A percentile compares a stretch with the other conserved stretches of the same genome.
phyloP scores from a whole-genome alignment of 805 yeast species.

The Vanderwaltozyma yarrowii region DNA sequence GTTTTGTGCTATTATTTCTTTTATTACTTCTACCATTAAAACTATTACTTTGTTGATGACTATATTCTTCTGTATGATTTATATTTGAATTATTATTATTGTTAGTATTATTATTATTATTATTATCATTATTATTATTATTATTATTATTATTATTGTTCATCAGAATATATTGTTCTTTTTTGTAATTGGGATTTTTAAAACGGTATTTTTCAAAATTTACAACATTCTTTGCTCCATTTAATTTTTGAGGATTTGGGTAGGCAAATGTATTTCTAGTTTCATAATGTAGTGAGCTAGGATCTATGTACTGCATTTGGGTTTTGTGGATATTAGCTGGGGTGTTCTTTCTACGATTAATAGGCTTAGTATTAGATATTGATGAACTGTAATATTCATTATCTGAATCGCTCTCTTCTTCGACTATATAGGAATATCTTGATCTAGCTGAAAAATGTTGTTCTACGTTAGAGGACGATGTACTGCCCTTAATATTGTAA shows the following conservation, averaged over 20 bases:
- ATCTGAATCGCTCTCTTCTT: constrained; percentile 19
- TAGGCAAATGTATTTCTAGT: background rate
- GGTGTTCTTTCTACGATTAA: too few species aligned
- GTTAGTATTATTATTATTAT: too few species aligned
- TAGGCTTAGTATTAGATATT: too few species aligned
- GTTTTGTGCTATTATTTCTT: background rate
- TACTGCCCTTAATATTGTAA: constrained; percentile 8
- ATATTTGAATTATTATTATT: too few species aligned
- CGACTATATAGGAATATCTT: constrained; percentile 27
- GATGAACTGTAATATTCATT: background rate
- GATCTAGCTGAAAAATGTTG: constrained; percentile 20
- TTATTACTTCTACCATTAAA: background rate
- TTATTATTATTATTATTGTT: too few species aligned
- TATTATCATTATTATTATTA: too few species aligned
- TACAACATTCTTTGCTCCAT: constrained; percentile 2
- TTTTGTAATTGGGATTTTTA: constrained; percentile 4
- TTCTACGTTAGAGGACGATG: constrained; percentile 17
- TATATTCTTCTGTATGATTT: background rate
- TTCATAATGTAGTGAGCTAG: too few species aligned
- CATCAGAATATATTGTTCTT: background rate
- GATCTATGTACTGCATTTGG: too few species aligned
- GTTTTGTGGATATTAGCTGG: too few species aligned
- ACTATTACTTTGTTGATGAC: background rate
- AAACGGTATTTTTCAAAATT: constrained; percentile 13
- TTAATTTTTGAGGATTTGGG: background rate